These are phyloP conservation scores for Neopestalotiopsis clavispora DNA, from an alignment of 2,329 filamentous ascomycete species.

Conservation along the genomic window DNA sequence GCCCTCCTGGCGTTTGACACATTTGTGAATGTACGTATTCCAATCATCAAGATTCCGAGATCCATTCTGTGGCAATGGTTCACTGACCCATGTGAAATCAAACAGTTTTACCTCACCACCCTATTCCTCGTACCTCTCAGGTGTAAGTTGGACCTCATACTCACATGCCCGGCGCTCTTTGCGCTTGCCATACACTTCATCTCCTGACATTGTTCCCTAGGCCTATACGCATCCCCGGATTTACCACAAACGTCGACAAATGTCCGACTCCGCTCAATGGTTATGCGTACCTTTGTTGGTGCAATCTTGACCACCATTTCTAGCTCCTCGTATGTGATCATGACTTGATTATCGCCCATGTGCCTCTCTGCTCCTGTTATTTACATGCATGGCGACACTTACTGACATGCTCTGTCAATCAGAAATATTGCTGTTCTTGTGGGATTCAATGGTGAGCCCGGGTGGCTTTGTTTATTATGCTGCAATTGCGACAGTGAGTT, in stretches of 20 bases:
- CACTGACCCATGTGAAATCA: background rate
- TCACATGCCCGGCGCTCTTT: background rate
- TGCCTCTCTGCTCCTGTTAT: background rate
- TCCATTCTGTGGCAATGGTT: no score
- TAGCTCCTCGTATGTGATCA: conserved; percentile 56
- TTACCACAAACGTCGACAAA: conserved; percentile 46
- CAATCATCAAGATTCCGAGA: background rate
- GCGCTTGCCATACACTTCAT: background rate
- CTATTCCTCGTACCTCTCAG: conserved; percentile 67
- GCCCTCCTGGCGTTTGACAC: conserved; percentile 66
- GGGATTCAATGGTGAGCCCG: conserved; percentile 63
- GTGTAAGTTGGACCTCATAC: conserved; percentile 42
- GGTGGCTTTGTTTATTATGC: conserved; percentile 69
- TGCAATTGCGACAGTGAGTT: conserved; percentile 65
- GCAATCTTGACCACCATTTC: conserved; percentile 60
- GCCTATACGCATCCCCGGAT: conserved; percentile 59
- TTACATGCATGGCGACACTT: background rate
- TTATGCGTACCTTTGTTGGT: conserved; percentile 64
- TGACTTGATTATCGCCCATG: background rate
- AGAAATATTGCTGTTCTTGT: conserved; percentile 66
- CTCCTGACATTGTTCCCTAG: conserved; percentile 36
- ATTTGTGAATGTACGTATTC: conserved; percentile 54
- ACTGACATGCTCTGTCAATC: background rate
- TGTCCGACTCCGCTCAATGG: conserved; percentile 53
- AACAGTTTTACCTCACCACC: conserved; percentile 61